Conservation (phyloP, 768 basidiomycete species). For the Trametes meyenii region DNA sequence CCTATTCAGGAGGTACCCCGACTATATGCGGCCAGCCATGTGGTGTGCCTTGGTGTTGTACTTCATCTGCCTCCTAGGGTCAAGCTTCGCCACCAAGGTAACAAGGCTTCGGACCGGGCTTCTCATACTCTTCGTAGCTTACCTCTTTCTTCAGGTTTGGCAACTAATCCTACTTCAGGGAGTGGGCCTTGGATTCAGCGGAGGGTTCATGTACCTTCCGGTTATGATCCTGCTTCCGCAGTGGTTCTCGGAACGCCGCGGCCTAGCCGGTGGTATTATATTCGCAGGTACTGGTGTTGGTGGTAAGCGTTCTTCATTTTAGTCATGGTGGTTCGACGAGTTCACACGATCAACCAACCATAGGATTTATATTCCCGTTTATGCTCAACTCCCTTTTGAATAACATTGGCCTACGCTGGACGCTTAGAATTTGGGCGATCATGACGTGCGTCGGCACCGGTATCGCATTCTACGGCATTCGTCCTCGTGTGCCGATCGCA, state of each 20-base stretch:
- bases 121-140: not conserved
- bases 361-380: conserved; percentile 29
- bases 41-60: conserved; percentile 22
- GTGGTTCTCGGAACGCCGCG: conserved; percentile 29
- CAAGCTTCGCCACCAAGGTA: conserved; percentile 28
- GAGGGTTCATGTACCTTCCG: conserved; percentile 22
- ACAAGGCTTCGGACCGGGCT: not conserved
- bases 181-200: conserved; percentile 26
- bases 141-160: conserved; percentile 22
- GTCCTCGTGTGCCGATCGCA: conserved; percentile 27
- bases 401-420: conserved; percentile 26
- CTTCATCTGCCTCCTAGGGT: conserved; percentile 21
- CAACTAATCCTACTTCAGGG: conserved; percentile 30
- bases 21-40: conserved; percentile 25
- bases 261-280: conserved; percentile 28
- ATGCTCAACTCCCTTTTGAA: conserved; percentile 26
- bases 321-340: no score
- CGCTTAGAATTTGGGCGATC: conserved; percentile 27
- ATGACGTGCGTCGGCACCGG: conserved; percentile 22
- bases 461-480: conserved; percentile 22
- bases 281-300: conserved; percentile 30
- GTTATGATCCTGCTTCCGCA: conserved; percentile 26
- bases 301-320: conserved; percentile 4
- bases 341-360: not conserved
- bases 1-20: conserved; percentile 25